Evolutionary conservation across 208 protist genomes (phyloP).

Genomic region (Crithidia bombi): DNA sequence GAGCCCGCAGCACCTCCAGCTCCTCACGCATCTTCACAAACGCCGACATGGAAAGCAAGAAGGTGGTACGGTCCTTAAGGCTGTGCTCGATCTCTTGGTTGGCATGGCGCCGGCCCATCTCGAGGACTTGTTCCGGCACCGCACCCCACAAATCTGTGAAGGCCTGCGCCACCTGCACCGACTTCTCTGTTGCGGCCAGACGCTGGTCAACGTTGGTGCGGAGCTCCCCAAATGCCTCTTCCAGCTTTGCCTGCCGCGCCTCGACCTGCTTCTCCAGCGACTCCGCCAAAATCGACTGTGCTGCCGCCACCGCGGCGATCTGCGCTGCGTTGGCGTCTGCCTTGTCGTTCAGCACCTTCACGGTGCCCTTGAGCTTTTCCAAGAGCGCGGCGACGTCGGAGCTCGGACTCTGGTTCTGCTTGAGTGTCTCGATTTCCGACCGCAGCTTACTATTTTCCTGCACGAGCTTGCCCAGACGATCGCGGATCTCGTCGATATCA

Average conservation of each 20-base stretch:
- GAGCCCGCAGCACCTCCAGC: constrained; percentile 63
- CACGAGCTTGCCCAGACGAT: constrained; percentile 48
- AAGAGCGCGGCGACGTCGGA: constrained; percentile 6
- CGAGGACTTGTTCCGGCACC: constrained; percentile 35
- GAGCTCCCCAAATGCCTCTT: constrained; percentile 16
- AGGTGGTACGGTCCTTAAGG: constrained; percentile 61
- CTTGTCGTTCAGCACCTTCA: constrained; percentile 20
- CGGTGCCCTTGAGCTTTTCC: constrained; percentile 23
- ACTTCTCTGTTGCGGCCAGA: constrained; percentile 19
- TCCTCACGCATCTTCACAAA: constrained; percentile 71
- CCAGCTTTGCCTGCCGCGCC: constrained; percentile 23
- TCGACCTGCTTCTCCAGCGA: constrained; percentile 25
- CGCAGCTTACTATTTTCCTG: constrained; percentile 63
- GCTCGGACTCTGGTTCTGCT: constrained; percentile 21
- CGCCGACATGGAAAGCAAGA: constrained; percentile 64
- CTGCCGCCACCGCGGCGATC: constrained; percentile 3
- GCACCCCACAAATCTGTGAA: constrained; percentile 74
- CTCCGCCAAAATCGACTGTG: constrained; percentile 8
- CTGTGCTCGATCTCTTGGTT: constrained; percentile 40
- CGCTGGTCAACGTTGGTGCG: constrained; percentile 14
- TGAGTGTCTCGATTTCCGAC: constrained; percentile 47
- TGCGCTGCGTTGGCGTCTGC: constrained; percentile 20
- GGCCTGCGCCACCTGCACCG: constrained; percentile 24
- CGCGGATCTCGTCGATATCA: constrained; percentile 67
- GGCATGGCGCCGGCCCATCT: constrained; percentile 43